These are phyloP conservation scores for Staphylotrichum longicolle DNA, from an alignment of 495 filamentous ascomycete species.

Conservation along the genomic window DNA sequence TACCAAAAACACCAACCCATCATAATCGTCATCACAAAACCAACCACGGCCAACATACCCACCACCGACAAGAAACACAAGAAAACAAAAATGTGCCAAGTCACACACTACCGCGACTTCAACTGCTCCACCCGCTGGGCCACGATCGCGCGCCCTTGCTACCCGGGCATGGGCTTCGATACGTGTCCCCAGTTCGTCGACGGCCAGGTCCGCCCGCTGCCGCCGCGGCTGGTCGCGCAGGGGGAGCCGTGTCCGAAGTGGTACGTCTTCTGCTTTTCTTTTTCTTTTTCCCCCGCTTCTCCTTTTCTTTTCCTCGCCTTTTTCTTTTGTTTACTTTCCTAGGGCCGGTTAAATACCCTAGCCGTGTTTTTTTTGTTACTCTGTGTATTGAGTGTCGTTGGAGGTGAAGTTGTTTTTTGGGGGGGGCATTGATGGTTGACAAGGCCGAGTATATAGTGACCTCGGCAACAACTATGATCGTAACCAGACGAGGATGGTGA, in stretches of 20 bases:
- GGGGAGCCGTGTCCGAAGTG: conserved; percentile 31
- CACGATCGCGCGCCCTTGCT: conserved; percentile 36
- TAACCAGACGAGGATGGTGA: conserved; percentile 38
- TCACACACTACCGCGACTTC: conserved; percentile 36
- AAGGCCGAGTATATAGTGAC: conserved; percentile 13
- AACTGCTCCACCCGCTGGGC: conserved; percentile 43
- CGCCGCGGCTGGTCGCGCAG: conserved; percentile 20
- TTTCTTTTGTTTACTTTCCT: not conserved
- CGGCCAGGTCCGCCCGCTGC: conserved; percentile 27
- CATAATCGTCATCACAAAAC: not conserved
- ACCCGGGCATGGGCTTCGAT: conserved; percentile 37
- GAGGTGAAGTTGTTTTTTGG: too few species aligned
- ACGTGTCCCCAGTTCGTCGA: conserved; percentile 34
- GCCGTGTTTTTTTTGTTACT: too few species aligned
- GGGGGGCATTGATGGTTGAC: too few species aligned
- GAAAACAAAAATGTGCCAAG: conserved; percentile 29
- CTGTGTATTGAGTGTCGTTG: too few species aligned
- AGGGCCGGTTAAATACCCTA: too few species aligned
- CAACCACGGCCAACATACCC: not conserved
- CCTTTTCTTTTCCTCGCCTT: not conserved
- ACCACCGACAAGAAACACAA: not conserved
- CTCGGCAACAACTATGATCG: conserved; percentile 36
- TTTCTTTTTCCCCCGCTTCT: not conserved
- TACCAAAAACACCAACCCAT: too few species aligned
- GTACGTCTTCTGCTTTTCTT: conserved; percentile 9